phyloP scores from a whole-genome alignment of 2,329 filamentous ascomycete species.

The Zelopaecilomyces penicillatus region DNA sequence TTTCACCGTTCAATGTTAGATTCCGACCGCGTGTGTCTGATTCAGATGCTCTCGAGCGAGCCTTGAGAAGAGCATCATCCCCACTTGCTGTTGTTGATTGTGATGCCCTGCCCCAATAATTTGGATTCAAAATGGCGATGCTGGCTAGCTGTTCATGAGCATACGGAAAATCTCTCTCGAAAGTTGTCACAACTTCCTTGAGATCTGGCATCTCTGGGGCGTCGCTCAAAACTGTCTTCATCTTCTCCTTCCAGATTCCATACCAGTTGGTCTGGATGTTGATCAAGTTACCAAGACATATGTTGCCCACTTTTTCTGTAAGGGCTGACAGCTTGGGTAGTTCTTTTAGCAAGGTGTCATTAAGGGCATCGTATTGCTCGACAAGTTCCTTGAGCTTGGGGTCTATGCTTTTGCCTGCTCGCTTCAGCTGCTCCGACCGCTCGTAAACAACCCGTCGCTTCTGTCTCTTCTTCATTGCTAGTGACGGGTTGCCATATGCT shows the following conservation, averaged over 20 bases:
- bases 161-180: slow-evolving; percentile 69
- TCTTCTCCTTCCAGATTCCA: slow-evolving; percentile 72
- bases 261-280: slow-evolving; percentile 80
- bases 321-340: slow-evolving; percentile 73
- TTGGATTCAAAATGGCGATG: slow-evolving; percentile 73
- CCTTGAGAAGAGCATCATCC: slow-evolving; percentile 42
- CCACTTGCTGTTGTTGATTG: slow-evolving; percentile 50
- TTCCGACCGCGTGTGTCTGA: slow-evolving; percentile 46
- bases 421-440: slow-evolving; percentile 67
- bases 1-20: slow-evolving; percentile 54
- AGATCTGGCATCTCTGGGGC: slow-evolving; percentile 54
- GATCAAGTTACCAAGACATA: slow-evolving; percentile 75
- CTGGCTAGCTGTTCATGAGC: slow-evolving; percentile 63
- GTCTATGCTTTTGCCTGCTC: slow-evolving; percentile 76
- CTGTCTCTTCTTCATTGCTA: slow-evolving; percentile 88
- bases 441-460: slow-evolving; percentile 90
- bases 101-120: slow-evolving; percentile 48
- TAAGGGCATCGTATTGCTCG: slow-evolving; percentile 83
- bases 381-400: slow-evolving; percentile 76
- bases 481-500: slow-evolving; percentile 72
- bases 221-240: slow-evolving; percentile 64
- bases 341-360: slow-evolving; percentile 88
- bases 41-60: slow-evolving; percentile 41
- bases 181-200: slow-evolving; percentile 66
- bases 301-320: slow-evolving; percentile 76